Evolutionary conservation across 768 basidiomycete genomes (phyloP), one percentile per base, ranked within the genome.

Genomic region (Lactarius tabidus): DNA sequence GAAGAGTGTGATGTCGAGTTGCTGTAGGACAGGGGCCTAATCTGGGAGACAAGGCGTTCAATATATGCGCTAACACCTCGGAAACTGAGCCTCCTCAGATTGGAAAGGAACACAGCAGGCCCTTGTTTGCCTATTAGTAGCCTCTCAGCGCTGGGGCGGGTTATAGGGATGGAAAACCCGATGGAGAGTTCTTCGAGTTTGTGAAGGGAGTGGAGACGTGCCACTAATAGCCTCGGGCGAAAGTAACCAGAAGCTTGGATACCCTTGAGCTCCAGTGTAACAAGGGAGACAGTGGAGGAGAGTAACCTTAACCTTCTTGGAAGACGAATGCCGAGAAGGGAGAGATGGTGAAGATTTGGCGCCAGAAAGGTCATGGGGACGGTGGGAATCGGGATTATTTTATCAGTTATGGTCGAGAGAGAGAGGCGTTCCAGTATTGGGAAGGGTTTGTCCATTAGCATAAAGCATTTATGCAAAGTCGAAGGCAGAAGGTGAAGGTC

Each of bases 111-210:
- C 43, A 33, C 58, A 14, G 20, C n/a, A 3, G 9, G 9, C n/a
- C 15, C n/a, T n/a, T n/a, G n/a, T n/a, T n/a, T n/a, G n/a, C n/a
- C n/a, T n/a, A n/a, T n/a, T n/a, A n/a, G n/a, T n/a, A n/a, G n/a
- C n/a, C n/a, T n/a, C n/a, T n/a, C n/a, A n/a, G n/a, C n/a, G n/a
- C n/a, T n/a, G n/a, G n/a, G n/a, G n/a, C n/a, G n/a, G n/a, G n/a
- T n/a, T n/a, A n/a, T 29, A 23, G 7, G n/a, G n/a, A n/a, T 9
- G 15, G 62, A 63, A 17, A 54, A 63, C 10, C 35, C 45, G 28
- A 63, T 57, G 4, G 56, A 39, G n/a, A 63, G 45, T 36, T 63
- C 56, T 9, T 51, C 56, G 9, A 63, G 62, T 1, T 31, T 45
- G 14, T 28, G 26, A 18, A 57, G 15, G 53, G 23, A 55, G 5